These are phyloP conservation scores for Entelexis sorbosivorans DNA, from an alignment of 1,139 yeast species.

Conservation along the genomic window DNA sequence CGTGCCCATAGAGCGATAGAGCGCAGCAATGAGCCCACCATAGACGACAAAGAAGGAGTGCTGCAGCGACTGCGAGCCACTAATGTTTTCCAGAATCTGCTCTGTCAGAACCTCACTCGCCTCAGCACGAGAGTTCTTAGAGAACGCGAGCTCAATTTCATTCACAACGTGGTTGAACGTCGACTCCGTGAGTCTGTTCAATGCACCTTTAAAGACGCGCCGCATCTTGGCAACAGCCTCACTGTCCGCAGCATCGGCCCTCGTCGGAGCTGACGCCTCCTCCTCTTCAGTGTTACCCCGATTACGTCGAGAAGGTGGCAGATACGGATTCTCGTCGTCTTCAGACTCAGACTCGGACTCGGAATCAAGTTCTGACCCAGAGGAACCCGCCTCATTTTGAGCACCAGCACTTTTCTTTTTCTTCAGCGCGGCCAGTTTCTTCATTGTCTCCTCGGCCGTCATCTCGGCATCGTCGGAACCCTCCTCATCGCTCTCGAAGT, in stretches of 20 bases:
- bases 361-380: background rate
- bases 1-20: conserved; percentile 67
- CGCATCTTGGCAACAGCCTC: conserved; percentile 44
- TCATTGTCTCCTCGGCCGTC: conserved; percentile 21
- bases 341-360: conserved; percentile 40
- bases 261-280: too few species aligned
- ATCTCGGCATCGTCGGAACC: conserved; percentile 4
- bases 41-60: conserved; percentile 74
- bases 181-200: conserved; percentile 79
- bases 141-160: conserved; percentile 54
- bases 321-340: conserved; percentile 55
- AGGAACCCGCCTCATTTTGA: background rate
- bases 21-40: conserved; percentile 64
- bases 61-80: conserved; percentile 50
- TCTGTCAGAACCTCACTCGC: conserved; percentile 61
- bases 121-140: conserved; percentile 58
- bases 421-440: conserved; percentile 24
- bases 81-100: conserved; percentile 55
- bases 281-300: conserved; percentile 29
- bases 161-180: conserved; percentile 60
- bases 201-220: conserved; percentile 60
- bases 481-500: conserved; percentile 4
- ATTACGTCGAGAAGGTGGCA: conserved; percentile 85
- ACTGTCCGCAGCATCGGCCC: conserved; percentile 24
- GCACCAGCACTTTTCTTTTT: conserved; percentile 7